Evolutionary conservation across 2,329 filamentous ascomycete species (phyloP), one percentile per base, ranked within the genome.

Genomic region (Didymella lethalis): DNA sequence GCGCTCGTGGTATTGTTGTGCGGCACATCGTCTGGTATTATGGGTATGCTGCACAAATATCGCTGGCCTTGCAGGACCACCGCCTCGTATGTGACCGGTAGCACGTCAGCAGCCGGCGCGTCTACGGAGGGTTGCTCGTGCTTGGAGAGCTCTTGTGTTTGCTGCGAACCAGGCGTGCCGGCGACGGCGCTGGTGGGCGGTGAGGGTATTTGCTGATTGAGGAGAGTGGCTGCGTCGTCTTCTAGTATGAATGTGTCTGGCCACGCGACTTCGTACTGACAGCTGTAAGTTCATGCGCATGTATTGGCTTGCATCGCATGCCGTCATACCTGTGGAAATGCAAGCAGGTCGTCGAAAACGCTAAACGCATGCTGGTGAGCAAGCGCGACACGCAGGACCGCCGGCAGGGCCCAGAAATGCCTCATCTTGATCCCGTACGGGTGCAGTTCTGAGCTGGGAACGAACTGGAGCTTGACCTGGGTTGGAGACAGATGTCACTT

Each of bases 31-130:
- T 85, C 82, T 41, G 87, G 83, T 48, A 95, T 84, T 23, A 87
- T 80, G 1, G 93, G 93, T 45, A 97, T 90, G 45, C 89, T 87
- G 79, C 93, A 97, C n/a, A 97, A 85, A 70, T 93, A 96, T 44
- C 85, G 86, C 61, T 88, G 85, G 0, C 86, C 86, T 14, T 88
- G 81, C 55, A 93, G 81, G 54, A 87, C 86, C 81, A 97, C 88
- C 50, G 90, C 80, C 78, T 97, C 91, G 77, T 94, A 94, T 16
- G 75, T 73, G 72, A 72, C 55, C 71, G 79, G 38, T 67, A 74
- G 63, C 63, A 66, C 59, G 25, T 73, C 65, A 48, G 52, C 45
- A 7, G 65, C 41, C 23, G 65, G 52, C 16, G 58, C 38, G 18
- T 64, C 59, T 23, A 65, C 49, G 3, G 63, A 48, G 7, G 64